phyloP scores from a whole-genome alignment of 768 basidiomycete genomes.

The Gloeopeniophorella convolvens region DNA sequence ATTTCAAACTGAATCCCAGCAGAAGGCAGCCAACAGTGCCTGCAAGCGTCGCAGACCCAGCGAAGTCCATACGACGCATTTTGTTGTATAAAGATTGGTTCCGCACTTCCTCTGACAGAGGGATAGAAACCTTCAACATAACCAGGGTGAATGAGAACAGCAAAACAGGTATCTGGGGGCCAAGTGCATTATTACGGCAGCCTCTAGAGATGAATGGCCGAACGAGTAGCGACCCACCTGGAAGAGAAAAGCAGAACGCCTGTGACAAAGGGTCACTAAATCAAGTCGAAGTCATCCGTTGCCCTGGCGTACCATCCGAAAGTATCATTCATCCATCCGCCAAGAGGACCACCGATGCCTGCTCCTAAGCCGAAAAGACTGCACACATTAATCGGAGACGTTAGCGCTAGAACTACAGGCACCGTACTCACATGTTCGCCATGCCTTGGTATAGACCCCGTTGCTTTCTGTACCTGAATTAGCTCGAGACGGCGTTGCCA shows the following conservation, averaged over 20 bases:
- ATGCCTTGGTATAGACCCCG: constrained; percentile 90
- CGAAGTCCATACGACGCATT: constrained; percentile 73
- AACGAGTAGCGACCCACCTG: constrained; percentile 46
- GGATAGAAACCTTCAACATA: constrained; percentile 70
- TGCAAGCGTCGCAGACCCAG: constrained; percentile 79
- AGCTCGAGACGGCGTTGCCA: constrained; percentile 5
- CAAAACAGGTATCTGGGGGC: constrained; percentile 64
- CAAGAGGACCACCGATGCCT: constrained; percentile 71
- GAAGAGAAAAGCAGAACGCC: constrained; percentile 81
- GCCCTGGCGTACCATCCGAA: constrained; percentile 66
- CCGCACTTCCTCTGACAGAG: constrained; percentile 59
- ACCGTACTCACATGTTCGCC: constrained; percentile 65
- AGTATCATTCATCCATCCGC: constrained; percentile 78
- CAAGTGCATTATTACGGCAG: background rate
- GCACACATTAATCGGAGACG: constrained; percentile 3
- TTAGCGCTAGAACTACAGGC: background rate
- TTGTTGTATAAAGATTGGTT: constrained; percentile 54
- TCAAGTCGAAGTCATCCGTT: background rate
- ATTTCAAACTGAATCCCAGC: constrained; percentile 70
- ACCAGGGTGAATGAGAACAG: constrained; percentile 66
- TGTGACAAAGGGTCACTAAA: constrained; percentile 28
- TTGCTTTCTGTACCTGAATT: constrained; percentile 49
- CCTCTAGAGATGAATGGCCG: constrained; percentile 13
- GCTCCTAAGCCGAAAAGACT: constrained; percentile 83
- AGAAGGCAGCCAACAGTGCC: constrained; percentile 62